Base-by-base conservation (phyloP, 768 basidiomycete species). In the Calvatia gigantea region DNA sequence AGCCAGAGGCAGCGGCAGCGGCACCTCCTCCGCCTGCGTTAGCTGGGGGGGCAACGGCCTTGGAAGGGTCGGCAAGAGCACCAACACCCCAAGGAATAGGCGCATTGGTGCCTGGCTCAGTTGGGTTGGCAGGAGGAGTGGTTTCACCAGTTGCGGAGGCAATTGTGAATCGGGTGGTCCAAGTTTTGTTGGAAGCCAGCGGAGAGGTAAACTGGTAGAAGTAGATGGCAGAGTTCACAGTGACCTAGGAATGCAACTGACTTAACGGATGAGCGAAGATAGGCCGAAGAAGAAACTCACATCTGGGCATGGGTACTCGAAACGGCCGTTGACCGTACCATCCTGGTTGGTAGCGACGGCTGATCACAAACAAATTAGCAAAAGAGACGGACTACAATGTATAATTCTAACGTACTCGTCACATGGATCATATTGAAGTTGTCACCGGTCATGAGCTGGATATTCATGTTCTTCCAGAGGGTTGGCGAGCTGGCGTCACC, bases 121-220 rank as follows among this genome's bases (percentile, higher is more conserved):
- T 79, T 9, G 72, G 32, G 53, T 88, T 75, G 15, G 79, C 53
- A 0, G 89, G 76, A 3, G 82, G 62, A 2, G 75, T 75, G 49
- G 76, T 72, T 6, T 69, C 59, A 11, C 81, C 83, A 23, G 67
- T 61, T 3, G 76, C 42, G 31, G 76, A 79, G 2, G 85, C 82
- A 63, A 93, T 89, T 32, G 85, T 73, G 75, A 91, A 92, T 21
- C 91, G 86, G 14, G 81, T 83, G 2, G 89, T 88, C 91, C 91
- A 93, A 32, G 72, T 67, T 64, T 73, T 75, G 46, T 63, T 64
- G 33, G 69, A 1, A 0, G 80, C 64, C 5, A 58, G 62, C 0
- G 78, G 70, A 1, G 81, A 69, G 14, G 80, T 73, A 75, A 88
- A 91, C 63, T 91, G 87, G 69, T 89, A 89, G 74, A 91, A 92